phyloP scores from a whole-genome alignment of 108 stramenopile species.

The Stephanodiscus minutulus region DNA sequence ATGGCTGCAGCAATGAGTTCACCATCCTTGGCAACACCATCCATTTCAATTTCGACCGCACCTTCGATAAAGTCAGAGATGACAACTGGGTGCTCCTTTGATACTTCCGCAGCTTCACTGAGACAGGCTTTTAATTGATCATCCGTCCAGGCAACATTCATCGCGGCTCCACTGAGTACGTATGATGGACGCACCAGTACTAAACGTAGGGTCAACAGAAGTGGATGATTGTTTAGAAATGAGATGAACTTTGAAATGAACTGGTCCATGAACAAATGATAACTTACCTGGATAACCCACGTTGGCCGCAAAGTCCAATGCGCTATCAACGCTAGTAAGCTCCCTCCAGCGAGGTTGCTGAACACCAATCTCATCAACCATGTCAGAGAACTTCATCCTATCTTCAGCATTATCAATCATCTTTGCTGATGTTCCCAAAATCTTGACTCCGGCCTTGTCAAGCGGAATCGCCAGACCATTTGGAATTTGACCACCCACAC shows the following conservation, averaged over 20 bases:
- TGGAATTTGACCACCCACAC: constrained; percentile 96
- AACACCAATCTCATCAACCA: constrained; percentile 96
- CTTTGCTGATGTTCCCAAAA: constrained; percentile 91
- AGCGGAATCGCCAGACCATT: constrained; percentile 96
- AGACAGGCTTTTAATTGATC: constrained; percentile 88
- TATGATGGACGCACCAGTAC: constrained; percentile 97
- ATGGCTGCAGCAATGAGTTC: constrained; percentile 94
- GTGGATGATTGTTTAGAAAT: not conserved
- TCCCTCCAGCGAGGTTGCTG: constrained; percentile 97
- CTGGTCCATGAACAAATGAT: not conserved
- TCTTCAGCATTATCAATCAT: constrained; percentile 99
- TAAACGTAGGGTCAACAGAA: constrained; percentile 16
- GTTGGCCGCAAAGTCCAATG: constrained; percentile 88
- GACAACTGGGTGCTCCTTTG: constrained; percentile 97
- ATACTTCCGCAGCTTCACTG: constrained; percentile 90
- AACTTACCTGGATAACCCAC: constrained; percentile 81
- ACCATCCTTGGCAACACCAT: constrained; percentile 95
- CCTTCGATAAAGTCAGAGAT: constrained; percentile 96
- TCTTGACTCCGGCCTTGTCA: constrained; percentile 88
- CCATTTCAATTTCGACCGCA: constrained; percentile 96
- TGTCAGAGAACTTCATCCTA: constrained; percentile 93
- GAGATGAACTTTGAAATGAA: constrained; percentile 9
- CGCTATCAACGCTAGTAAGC: constrained; percentile 83
- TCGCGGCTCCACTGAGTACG: constrained; percentile 97
- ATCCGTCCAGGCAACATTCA: constrained; percentile 96